Evolutionary conservation across 2,329 filamentous ascomycete species (phyloP).

Genomic region (Cladosporium austrohemisphaericum): DNA sequence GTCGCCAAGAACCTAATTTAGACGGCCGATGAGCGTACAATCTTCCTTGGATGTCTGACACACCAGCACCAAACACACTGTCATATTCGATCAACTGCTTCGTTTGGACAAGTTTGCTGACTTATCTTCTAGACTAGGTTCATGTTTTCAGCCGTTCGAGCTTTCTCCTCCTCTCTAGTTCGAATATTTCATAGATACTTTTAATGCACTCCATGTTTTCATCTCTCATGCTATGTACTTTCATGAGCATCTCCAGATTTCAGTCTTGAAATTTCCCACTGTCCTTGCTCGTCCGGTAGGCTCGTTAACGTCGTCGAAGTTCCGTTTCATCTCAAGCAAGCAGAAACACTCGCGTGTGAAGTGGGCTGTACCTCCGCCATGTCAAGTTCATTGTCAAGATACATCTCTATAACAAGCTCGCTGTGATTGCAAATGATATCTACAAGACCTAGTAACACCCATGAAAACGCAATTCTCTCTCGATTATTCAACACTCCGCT

Average conservation of each 20-base stretch:
- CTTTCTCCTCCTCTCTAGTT: not conserved
- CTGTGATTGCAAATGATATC: conserved; percentile 17
- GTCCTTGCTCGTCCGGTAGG: no score
- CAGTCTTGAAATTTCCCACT: no score
- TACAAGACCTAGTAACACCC: conserved; percentile 14
- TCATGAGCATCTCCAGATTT: no score
- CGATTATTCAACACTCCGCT: not conserved
- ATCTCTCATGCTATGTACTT: no score
- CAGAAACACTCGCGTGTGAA: no score
- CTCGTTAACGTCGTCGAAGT: no score
- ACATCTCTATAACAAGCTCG: conserved; percentile 13
- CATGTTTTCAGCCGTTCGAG: no score
- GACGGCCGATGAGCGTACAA: conserved; percentile 29
- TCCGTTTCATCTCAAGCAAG: no score
- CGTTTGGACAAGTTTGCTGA: conserved; percentile 13
- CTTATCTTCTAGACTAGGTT: not conserved
- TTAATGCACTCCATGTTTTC: no score
- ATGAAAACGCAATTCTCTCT: conserved; percentile 10
- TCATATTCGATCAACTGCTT: conserved; percentile 12
- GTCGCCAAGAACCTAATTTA: conserved; percentile 38
- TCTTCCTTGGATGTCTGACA: conserved; percentile 35
- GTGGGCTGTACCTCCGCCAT: no score
- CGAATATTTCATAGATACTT: not conserved
- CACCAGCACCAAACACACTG: conserved; percentile 11
- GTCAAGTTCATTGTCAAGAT: no score